A percentile compares a stretch with the other conserved stretches of the same genome.
These are phyloP conservation scores for Ceriops decandra DNA, from an alignment of 345 rosid genomes.

Conservation along the genomic window DNA sequence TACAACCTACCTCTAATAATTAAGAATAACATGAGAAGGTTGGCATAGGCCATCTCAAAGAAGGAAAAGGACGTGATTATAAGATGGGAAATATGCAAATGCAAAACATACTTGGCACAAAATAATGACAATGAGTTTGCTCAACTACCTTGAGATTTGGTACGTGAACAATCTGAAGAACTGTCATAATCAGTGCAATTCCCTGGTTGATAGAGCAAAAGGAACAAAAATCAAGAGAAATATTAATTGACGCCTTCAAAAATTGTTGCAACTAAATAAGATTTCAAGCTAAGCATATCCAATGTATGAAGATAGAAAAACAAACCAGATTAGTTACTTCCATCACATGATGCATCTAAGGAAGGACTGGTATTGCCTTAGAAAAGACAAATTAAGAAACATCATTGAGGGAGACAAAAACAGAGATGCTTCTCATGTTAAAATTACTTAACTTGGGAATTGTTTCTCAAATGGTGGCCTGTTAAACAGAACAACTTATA, in stretches of 20 bases:
- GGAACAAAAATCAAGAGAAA: slow-evolving; percentile 11
- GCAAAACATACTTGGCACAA: slow-evolving; percentile 1
- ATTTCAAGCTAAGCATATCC: not conserved
- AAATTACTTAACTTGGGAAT: no score
- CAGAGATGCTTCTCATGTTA: no score
- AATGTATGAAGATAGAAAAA: no score
- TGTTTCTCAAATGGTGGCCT: no score
- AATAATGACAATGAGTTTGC: slow-evolving; percentile 8
- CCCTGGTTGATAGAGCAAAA: slow-evolving; percentile 49
- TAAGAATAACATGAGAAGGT: not conserved
- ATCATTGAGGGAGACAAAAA: no score
- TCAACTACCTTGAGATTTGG: slow-evolving; percentile 89
- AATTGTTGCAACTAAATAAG: not conserved
- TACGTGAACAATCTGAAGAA: slow-evolving; percentile 87
- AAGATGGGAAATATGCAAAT: not conserved
- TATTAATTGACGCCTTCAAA: slow-evolving; percentile 8
- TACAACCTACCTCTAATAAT: not conserved
- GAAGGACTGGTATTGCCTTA: no score
- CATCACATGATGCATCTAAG: no score
- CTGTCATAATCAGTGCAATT: slow-evolving; percentile 84
- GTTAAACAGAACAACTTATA: no score
- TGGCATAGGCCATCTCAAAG: slow-evolving; percentile 1
- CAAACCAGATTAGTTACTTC: no score
- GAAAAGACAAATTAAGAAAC: no score
- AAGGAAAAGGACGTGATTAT: not conserved